Evolutionary conservation across 306 rosid species (phyloP).

Genomic region (Aeschynomene evenia): DNA sequence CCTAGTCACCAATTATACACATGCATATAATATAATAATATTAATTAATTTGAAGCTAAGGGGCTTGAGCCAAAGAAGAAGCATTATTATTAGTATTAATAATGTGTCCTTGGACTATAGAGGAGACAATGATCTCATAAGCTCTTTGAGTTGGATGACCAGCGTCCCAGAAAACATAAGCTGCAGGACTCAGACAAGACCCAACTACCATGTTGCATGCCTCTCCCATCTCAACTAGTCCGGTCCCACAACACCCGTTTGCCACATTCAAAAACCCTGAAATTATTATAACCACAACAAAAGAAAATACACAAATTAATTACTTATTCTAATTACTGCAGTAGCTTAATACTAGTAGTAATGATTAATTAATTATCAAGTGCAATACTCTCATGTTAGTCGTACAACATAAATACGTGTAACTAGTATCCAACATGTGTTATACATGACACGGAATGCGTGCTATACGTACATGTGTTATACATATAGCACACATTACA

Average conservation of each 20-base stretch:
- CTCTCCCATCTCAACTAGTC: not conserved
- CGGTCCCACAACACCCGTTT: conserved; percentile 46
- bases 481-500: too few species aligned
- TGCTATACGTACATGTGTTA: too few species aligned
- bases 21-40: too few species aligned
- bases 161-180: conserved; percentile 43
- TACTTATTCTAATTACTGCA: too few species aligned
- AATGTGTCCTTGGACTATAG: not conserved
- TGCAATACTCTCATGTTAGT: too few species aligned
- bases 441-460: too few species aligned
- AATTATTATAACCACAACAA: not conserved
- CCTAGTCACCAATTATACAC: too few species aligned
- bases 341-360: too few species aligned
- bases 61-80: not conserved
- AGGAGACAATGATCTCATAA: conserved; percentile 17
- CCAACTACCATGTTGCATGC: not conserved
- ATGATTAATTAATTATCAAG: too few species aligned
- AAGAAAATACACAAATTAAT: not conserved
- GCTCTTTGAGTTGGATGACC: conserved; percentile 47
- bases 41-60: not conserved
- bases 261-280: conserved; percentile 34
- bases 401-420: too few species aligned
- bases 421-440: too few species aligned
- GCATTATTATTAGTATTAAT: too few species aligned
- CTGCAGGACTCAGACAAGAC: conserved; percentile 7